Evolutionary conservation across 75 land plant genomes (phyloP).

Genomic region (Chamaecyparis obtusa): DNA sequence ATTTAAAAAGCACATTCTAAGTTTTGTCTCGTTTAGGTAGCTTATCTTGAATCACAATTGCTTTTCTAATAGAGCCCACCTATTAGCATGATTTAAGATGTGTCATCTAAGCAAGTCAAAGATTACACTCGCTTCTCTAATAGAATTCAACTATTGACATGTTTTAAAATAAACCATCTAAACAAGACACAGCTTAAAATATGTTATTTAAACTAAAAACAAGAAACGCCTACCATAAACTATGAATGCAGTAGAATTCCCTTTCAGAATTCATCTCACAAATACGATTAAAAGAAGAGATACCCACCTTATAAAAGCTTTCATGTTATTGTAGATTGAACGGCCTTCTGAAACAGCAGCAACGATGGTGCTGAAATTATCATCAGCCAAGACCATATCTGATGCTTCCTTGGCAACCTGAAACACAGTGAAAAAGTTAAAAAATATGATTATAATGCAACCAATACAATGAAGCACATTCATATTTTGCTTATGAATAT

Average conservation of each 20-base stretch:
- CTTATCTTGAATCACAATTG: too few species aligned
- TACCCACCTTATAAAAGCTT: constrained; percentile 85
- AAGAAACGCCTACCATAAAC: neutral
- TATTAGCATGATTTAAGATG: too few species aligned
- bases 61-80: too few species aligned
- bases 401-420: constrained; percentile 88
- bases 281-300: neutral
- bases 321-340: constrained; percentile 91
- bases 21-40: too few species aligned
- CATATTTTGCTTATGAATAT: neutral
- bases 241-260: neutral
- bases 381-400: constrained; percentile 93
- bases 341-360: constrained; percentile 90
- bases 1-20: too few species aligned
- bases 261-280: neutral
- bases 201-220: too few species aligned
- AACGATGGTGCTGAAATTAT: constrained; percentile 88
- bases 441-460: neutral
- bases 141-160: too few species aligned
- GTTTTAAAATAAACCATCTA: too few species aligned
- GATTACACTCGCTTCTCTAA: too few species aligned
- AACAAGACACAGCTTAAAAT: too few species aligned
- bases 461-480: neutral
- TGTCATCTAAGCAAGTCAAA: too few species aligned
- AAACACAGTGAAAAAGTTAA: neutral